Base-by-base conservation (phyloP, 768 basidiomycete species). In the Lactifluus pinguis region DNA sequence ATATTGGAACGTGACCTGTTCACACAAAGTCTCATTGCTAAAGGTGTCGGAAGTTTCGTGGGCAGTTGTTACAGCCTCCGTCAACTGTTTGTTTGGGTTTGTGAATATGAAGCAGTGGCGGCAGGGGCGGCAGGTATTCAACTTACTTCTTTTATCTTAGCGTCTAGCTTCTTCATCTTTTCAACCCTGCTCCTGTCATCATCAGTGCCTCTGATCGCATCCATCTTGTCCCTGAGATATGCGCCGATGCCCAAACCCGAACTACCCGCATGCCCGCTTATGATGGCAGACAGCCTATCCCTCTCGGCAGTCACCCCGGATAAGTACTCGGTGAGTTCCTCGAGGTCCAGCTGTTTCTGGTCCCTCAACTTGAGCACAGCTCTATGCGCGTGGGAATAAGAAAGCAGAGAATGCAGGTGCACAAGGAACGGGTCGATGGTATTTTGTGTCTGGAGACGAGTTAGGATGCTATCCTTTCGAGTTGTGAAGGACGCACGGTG, bases 261-360 rank as follows among this genome's bases (percentile, higher is more conserved):
- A 74, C 89, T 86, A 59, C 86, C 91, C 57, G 87, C 89, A 70
- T 89, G 92, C n/a, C 90, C 93, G 60, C 81, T 85, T 68, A 92
- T 90, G 48, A 98, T 80, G 2, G 92, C 92, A 19, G 94, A 85
- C 10, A 99, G 77, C 49, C 97, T 79, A 69, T 99, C 97, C 21
- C 97, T 86, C 74, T 99, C 97, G 11, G 85, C 78, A 0, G 92
- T 93, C 49, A 98, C 86, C n/a, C 88, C 89, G 6, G 90, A 89
- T 13, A 99, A 79, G 72, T 98, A 98, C 55, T 93, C 90, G 2
- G 93, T 92, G 9, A 98, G 81, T 71, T 98, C 95, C 74, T 99
- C 97, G 65, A 98, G 95, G 70, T 99, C 97, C 57, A 98, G 83
- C 72, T 99, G 97, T 72, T 98, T 99, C 74, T 98, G 97, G 71